phyloP scores from a whole-genome alignment of 768 basidiomycete species.

The Crepidotus variabilis region DNA sequence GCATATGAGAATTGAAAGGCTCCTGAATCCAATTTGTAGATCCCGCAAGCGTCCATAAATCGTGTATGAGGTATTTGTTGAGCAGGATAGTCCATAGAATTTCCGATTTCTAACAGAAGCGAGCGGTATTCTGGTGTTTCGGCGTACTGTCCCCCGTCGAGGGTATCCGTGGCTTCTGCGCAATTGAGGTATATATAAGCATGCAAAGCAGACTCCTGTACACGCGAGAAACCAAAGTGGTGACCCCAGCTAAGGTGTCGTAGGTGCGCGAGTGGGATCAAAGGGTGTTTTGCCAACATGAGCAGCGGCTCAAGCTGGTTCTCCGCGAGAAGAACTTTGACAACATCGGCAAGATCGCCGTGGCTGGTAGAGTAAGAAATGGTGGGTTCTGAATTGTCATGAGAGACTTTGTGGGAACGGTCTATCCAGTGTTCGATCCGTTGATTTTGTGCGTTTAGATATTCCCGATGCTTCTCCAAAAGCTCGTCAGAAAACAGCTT shows the following conservation, averaged over 20 bases:
- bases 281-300: conserved; percentile 34
- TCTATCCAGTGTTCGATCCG: conserved; percentile 30
- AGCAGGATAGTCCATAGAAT: conserved; percentile 24
- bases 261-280: conserved; percentile 23
- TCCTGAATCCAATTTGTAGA: not conserved
- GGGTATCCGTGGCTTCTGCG: conserved; percentile 23
- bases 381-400: not conserved
- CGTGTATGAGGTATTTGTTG: conserved; percentile 27
- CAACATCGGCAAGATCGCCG: conserved; percentile 28
- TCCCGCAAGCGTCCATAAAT: conserved; percentile 18
- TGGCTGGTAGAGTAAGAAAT: conserved; percentile 16
- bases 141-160: conserved; percentile 24
- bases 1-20: not conserved
- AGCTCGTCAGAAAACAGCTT: conserved; percentile 28
- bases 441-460: conserved; percentile 26
- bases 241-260: conserved; percentile 25
- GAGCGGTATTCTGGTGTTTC: conserved; percentile 15
- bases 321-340: conserved; percentile 31
- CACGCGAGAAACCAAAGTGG: conserved; percentile 29
- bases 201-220: conserved; percentile 24
- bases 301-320: conserved; percentile 28
- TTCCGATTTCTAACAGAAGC: conserved; percentile 14
- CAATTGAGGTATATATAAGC: conserved; percentile 36
- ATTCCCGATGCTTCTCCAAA: conserved; percentile 23
- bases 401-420: not conserved